A percentile compares a stretch with the other conserved stretches of the same genome.
phyloP scores from a whole-genome alignment of 768 basidiomycete species.

The Trichaptum fuscoviolaceum region DNA sequence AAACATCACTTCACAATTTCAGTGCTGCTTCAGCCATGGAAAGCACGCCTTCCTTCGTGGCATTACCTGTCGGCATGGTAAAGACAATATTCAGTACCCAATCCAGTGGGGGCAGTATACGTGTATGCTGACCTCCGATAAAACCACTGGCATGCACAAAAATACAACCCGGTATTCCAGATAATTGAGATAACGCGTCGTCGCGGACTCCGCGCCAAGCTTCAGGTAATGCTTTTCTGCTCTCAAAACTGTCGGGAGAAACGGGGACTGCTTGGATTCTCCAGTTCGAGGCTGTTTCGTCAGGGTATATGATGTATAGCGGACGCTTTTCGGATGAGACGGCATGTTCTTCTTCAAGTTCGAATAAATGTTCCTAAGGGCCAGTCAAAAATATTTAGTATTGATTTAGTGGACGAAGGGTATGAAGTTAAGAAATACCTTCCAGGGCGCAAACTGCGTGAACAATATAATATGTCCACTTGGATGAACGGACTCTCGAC shows the following conservation, averaged over 20 bases:
- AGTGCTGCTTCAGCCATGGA: constrained; percentile 71
- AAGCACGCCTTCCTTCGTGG: constrained; percentile 85
- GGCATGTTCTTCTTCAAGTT: constrained; percentile 61
- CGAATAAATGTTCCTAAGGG: constrained; percentile 81
- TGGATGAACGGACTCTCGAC: constrained; percentile 56
- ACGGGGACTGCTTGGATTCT: constrained; percentile 89
- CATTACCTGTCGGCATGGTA: constrained; percentile 53
- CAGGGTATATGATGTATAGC: constrained; percentile 86
- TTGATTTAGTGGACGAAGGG: neutral
- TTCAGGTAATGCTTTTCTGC: constrained; percentile 89
- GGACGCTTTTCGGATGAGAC: constrained; percentile 47
- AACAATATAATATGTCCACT: constrained; percentile 78
- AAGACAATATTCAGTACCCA: constrained; percentile 5
- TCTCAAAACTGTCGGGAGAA: constrained; percentile 79
- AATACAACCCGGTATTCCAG: constrained; percentile 77
- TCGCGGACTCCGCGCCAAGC: constrained; percentile 91
- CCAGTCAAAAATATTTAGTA: constrained; percentile 1
- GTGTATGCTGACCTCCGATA: constrained; percentile 68
- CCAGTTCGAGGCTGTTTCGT: constrained; percentile 74
- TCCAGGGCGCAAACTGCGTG: constrained; percentile 81
- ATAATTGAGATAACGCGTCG: constrained; percentile 64
- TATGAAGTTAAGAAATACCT: constrained; percentile 41
- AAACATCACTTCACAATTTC: constrained; percentile 13
- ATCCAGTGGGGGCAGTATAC: constrained; percentile 6
- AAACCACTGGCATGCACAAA: constrained; percentile 97